Percentiles rank a stretch among this genome's conserved stretches.
Evolutionary conservation across 176 grass and related monocot genomes (phyloP).

Genomic region (Hsuehochloa calcarea): DNA sequence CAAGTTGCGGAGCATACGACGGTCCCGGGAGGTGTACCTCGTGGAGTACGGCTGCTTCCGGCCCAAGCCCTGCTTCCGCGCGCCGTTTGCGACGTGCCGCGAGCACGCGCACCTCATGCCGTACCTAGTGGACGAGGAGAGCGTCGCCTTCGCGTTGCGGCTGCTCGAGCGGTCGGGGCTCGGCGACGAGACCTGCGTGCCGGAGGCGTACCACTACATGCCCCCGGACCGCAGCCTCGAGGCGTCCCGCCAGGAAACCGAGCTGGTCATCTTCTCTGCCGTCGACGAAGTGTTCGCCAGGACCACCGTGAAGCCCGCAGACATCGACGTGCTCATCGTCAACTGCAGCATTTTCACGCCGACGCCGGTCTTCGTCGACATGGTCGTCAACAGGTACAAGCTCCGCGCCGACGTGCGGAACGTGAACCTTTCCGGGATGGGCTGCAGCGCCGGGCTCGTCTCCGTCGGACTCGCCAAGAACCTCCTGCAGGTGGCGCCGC

Average conservation of each 20-base stretch:
- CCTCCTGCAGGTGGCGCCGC: slow-evolving; percentile 35
- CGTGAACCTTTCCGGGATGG: slow-evolving; percentile 64
- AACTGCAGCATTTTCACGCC: slow-evolving; percentile 61
- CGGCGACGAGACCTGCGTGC: slow-evolving; percentile 59
- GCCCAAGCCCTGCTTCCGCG: slow-evolving; percentile 6
- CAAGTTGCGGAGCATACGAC: not conserved
- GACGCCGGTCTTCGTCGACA: slow-evolving; percentile 45
- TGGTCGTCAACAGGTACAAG: slow-evolving; percentile 49
- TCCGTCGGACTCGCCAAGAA: slow-evolving; percentile 52
- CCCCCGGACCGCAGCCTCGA: slow-evolving; percentile 32
- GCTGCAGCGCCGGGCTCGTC: slow-evolving; percentile 38
- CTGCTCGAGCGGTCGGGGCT: slow-evolving; percentile 46
- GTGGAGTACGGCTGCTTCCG: slow-evolving; percentile 66
- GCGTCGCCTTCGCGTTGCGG: slow-evolving; percentile 27
- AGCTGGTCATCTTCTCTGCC: slow-evolving; percentile 46
- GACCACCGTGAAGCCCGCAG: not conserved
- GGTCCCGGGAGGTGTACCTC: slow-evolving; percentile 38
- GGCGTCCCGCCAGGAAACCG: slow-evolving; percentile 37
- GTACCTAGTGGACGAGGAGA: slow-evolving; percentile 42
- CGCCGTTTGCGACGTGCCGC: slow-evolving; percentile 43
- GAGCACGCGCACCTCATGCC: slow-evolving; percentile 47
- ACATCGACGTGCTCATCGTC: slow-evolving; percentile 52
- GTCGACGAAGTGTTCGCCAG: slow-evolving; percentile 47
- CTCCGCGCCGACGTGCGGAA: slow-evolving; percentile 44
- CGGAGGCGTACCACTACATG: slow-evolving; percentile 52